Conservation (phyloP, 2,329 filamentous ascomycete genomes). For the Pseudogymnoascus destructans region DNA sequence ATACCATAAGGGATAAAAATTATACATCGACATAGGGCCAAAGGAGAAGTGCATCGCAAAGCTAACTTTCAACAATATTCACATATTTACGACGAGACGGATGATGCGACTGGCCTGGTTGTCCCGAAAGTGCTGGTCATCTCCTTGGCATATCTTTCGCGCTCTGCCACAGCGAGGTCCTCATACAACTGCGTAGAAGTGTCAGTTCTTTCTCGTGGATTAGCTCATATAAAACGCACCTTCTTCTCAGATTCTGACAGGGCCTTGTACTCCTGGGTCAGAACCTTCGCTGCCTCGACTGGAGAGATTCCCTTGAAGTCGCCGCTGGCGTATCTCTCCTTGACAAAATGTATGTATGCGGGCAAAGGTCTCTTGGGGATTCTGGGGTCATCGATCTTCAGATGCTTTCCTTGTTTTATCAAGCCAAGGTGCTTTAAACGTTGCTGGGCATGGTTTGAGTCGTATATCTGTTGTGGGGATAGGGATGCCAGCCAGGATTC, state of each 20-base stretch:
- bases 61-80: conserved; percentile 5
- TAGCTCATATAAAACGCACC: conserved; percentile 23
- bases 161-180: background rate
- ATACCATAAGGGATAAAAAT: conserved; percentile 6
- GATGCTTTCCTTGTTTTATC: conserved; percentile 11
- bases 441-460: conserved; percentile 45
- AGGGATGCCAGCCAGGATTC: conserved; percentile 41
- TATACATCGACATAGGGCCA: background rate
- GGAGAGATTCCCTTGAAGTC: conserved; percentile 37
- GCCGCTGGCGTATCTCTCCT: conserved; percentile 32
- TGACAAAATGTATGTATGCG: conserved; percentile 32
- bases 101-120: background rate
- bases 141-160: background rate
- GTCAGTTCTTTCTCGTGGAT: background rate
- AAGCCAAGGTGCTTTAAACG: conserved; percentile 15
- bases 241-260: conserved; percentile 35
- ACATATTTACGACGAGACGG: background rate
- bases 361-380: conserved; percentile 31
- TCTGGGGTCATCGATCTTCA: conserved; percentile 40
- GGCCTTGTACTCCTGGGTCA: conserved; percentile 35
- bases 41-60: background rate
- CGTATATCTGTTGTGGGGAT: conserved; percentile 42
- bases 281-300: conserved; percentile 29
- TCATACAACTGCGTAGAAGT: background rate
- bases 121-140: background rate